phyloP scores from a whole-genome alignment of 495 filamentous ascomycete species.

The Penicillium daleae region DNA sequence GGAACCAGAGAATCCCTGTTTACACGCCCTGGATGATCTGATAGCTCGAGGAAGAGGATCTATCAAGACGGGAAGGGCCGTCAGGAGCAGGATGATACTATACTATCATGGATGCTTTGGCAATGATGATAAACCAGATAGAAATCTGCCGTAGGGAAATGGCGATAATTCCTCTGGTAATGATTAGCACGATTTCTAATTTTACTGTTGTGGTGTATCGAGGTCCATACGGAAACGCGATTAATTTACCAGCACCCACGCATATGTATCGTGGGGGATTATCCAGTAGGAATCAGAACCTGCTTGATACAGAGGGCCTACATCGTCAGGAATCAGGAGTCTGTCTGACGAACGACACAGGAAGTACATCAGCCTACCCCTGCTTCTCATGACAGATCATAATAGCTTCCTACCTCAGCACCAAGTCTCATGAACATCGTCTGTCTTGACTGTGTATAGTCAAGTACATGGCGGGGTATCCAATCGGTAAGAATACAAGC shows the following conservation, averaged over 20 bases:
- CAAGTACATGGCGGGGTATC: neutral
- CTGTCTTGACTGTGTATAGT: neutral
- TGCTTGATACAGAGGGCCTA: neutral
- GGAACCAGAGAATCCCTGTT: too few relatives aligned
- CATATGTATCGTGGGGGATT: neutral
- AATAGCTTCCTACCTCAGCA: neutral
- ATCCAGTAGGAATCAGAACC: neutral
- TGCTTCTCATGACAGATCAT: neutral
- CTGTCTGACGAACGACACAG: neutral
- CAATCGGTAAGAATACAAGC: neutral
- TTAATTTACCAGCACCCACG: slow-evolving; percentile 3
- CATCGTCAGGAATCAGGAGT: neutral
- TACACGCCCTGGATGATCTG: too few relatives aligned
- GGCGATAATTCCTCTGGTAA: neutral
- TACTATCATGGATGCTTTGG: too few relatives aligned
- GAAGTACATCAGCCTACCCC: neutral
- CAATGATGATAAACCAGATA: neutral
- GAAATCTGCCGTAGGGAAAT: neutral
- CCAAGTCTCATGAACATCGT: neutral
- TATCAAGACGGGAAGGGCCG: too few relatives aligned
- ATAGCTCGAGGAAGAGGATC: too few relatives aligned
- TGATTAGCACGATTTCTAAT: neutral
- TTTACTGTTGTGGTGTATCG: neutral
- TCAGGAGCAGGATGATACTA: too few relatives aligned
- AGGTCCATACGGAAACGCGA: too few relatives aligned